Base-by-base conservation (phyloP, 2,329 filamentous ascomycete genomes). In the Incumbomyces delicatus region DNA sequence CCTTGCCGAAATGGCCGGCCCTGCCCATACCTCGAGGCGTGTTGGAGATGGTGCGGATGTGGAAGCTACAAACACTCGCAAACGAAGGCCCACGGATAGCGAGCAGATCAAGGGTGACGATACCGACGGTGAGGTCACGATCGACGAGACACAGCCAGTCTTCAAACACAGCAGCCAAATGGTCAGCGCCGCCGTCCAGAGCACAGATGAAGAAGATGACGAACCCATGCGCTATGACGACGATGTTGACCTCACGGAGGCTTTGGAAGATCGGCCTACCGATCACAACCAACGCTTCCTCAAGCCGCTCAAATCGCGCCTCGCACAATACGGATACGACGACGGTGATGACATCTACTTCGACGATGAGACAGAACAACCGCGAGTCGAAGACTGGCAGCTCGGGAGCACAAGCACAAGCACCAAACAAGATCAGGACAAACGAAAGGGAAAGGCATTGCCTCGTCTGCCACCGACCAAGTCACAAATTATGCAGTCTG, bases 81-180 rank as follows among this genome's bases (percentile, higher is more conserved):
- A n/a, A 11, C 4, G 13, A 44, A 17, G 14, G 17, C 16, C 14
- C 6, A 20, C 30, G 2, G n/a, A 38, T 8, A 29, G 12, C 35
- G 20, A 31, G 5, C 16, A 20, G 7, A 40, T 18, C 16, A 17
- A 32, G 18, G 44, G 17, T n/a, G 44, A 47, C 29, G 35, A 41
- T 31, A 37, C 30, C 5, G 12, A 27, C 5, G 43, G 22, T 13
- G 34, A 16, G 11, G n/a, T 31, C 4, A 17, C 18, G 14, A 32
- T 32, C n/a, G 27, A 14, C 11, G 45, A 44, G 16, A 16, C 31
- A 11, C 42, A 44, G 32, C 37, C 42, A 20, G 52, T 48, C 17
- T 47, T 50, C 16, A 55, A 48, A 31, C 40, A 29, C n/a, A 52
- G 39, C 20, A 55, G 50, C 36, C 49, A 55, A 38, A 41, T 56